Evolutionary conservation across 345 rosid genomes (phyloP).

Genomic region (Erysimum cheiranthoides): DNA sequence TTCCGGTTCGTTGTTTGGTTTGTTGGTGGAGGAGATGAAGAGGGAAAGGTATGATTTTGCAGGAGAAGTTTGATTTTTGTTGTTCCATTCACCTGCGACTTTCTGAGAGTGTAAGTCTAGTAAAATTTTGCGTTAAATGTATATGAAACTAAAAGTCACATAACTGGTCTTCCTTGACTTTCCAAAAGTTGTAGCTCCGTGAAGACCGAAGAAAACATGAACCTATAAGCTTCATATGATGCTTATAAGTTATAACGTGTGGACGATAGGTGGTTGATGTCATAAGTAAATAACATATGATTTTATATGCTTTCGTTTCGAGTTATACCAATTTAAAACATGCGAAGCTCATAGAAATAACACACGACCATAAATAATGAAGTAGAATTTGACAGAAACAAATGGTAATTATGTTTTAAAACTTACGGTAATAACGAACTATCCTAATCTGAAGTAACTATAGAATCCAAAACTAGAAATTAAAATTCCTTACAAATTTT

Average conservation of each 20-base stretch:
- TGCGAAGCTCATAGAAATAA: background rate
- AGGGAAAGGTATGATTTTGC: slow-evolving; percentile 57
- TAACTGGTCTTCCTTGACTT: too few relatives aligned
- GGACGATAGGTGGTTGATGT: slow-evolving; percentile 1
- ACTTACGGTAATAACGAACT: too few relatives aligned
- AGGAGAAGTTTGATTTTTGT: slow-evolving; percentile 1
- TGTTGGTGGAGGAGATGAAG: slow-evolving; percentile 70
- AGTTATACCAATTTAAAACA: background rate
- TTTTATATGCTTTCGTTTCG: background rate
- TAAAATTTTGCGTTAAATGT: background rate
- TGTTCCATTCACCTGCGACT: slow-evolving; percentile 3
- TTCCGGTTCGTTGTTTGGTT: slow-evolving; percentile 45
- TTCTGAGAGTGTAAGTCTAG: background rate
- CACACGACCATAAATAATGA: background rate
- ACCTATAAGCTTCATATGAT: background rate
- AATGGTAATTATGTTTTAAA: too few relatives aligned
- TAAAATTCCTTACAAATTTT: too few relatives aligned
- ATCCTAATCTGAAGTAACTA: too few relatives aligned
- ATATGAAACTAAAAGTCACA: background rate
- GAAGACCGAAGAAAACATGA: background rate
- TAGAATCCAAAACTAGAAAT: too few relatives aligned
- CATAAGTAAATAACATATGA: background rate
- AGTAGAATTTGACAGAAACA: too few relatives aligned
- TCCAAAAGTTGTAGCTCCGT: background rate
- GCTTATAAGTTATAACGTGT: slow-evolving; percentile 3